Evolutionary conservation across 2,329 filamentous ascomycete species (phyloP).

Genomic region (Trichoderma sp.): DNA sequence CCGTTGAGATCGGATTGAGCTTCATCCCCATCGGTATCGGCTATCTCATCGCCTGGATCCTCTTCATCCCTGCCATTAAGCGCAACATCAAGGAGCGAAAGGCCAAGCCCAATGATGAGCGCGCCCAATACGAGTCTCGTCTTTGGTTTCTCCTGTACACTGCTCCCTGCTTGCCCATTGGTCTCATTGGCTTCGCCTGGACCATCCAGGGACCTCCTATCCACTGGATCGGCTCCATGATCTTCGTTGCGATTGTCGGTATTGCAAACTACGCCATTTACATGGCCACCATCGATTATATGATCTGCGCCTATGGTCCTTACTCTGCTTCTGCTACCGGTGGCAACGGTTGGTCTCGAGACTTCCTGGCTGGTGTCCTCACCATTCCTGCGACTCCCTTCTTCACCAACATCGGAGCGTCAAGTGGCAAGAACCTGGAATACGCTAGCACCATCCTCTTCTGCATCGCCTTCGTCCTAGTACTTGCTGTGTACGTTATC

Average conservation of each 20-base stretch:
- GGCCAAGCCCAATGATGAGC: constrained; percentile 56
- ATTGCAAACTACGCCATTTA: constrained; percentile 77
- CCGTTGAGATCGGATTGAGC: constrained; percentile 59
- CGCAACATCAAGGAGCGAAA: constrained; percentile 56
- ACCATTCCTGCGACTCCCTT: constrained; percentile 70
- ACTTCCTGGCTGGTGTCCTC: constrained; percentile 73
- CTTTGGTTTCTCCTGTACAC: constrained; percentile 68
- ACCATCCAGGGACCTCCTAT: constrained; percentile 65
- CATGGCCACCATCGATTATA: constrained; percentile 78
- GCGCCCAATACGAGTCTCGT: constrained; percentile 70
- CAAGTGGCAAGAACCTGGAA: constrained; percentile 55
- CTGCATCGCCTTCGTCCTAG: constrained; percentile 63
- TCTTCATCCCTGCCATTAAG: constrained; percentile 61
- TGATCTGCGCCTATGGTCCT: constrained; percentile 73
- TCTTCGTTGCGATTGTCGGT: constrained; percentile 68
- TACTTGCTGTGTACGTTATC: constrained; percentile 66
- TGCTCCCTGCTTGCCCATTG: constrained; percentile 64
- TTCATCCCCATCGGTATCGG: constrained; percentile 70
- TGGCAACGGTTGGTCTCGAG: constrained; percentile 74
- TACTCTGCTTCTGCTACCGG: constrained; percentile 76
- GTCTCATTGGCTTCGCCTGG: constrained; percentile 72
- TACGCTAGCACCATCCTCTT: constrained; percentile 68
- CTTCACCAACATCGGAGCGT: constrained; percentile 59
- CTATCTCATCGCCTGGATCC: constrained; percentile 64
- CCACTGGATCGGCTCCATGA: constrained; percentile 70